phyloP scores from a whole-genome alignment of 768 basidiomycete species.

The Amyloporia xantha region DNA sequence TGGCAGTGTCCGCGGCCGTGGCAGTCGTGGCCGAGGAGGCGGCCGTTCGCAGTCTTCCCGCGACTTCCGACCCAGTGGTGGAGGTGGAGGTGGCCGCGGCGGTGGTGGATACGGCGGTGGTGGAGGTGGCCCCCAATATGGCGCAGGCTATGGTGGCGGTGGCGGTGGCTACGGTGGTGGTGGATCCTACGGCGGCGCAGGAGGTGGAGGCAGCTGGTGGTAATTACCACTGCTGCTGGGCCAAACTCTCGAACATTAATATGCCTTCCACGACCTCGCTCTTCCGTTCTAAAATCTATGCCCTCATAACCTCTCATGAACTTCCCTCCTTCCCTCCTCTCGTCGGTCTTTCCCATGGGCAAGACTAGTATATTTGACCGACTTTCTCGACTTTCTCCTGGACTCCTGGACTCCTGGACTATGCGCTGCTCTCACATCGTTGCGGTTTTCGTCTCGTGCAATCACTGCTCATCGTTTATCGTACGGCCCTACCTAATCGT shows the following conservation, averaged over 20 bases:
- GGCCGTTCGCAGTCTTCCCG: constrained; percentile 34
- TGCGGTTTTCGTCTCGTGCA: constrained; percentile 47
- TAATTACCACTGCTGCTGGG: constrained; percentile 20
- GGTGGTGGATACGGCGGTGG: constrained; percentile 23
- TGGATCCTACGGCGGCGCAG: constrained; percentile 22
- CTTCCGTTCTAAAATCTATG: constrained; percentile 4
- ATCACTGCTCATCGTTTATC: constrained; percentile 41
- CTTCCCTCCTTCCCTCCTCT: not conserved
- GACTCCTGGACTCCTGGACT: constrained; percentile 4
- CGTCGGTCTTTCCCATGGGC: not conserved
- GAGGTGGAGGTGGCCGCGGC: constrained; percentile 29
- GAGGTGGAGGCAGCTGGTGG: constrained; percentile 39
- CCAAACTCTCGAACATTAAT: not conserved
- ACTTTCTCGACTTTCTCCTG: constrained; percentile 16
- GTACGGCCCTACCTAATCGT: constrained; percentile 35
- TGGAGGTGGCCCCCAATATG: constrained; percentile 26
- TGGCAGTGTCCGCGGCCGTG: constrained; percentile 39
- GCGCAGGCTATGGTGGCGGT: constrained; percentile 28
- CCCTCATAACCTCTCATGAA: not conserved
- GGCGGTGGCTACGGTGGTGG: constrained; percentile 20
- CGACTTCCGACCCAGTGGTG: constrained; percentile 34
- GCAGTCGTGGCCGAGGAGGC: constrained; percentile 56
- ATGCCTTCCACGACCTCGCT: constrained; percentile 4
- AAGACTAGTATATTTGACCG: not conserved
- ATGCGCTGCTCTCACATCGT: constrained; percentile 56